phyloP scores from a whole-genome alignment of 805 yeast species.

The Babjeviella inositovora region DNA sequence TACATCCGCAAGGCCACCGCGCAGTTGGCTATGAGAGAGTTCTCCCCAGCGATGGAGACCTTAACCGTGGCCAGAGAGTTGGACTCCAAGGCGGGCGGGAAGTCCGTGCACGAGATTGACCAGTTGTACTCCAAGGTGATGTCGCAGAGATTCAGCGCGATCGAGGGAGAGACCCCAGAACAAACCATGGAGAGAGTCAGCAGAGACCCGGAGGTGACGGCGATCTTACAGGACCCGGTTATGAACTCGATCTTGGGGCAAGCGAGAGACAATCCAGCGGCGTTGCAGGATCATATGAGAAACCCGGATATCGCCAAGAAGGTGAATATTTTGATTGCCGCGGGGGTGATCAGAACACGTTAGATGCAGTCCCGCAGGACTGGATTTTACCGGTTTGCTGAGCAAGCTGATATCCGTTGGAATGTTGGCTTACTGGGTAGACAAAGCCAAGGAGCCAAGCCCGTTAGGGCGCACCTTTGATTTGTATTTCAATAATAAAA shows the following conservation, averaged over 20 bases:
- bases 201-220: conserved; percentile 87
- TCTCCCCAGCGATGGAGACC: conserved; percentile 66
- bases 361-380: too few species aligned
- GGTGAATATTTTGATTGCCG: conserved; percentile 81
- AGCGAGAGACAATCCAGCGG: conserved; percentile 92
- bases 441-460: too few species aligned
- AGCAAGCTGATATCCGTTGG: too few species aligned
- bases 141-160: conserved; percentile 64
- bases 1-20: conserved; percentile 95
- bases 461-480: too few species aligned
- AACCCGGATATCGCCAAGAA: conserved; percentile 86
- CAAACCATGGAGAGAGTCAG: conserved; percentile 83
- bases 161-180: conserved; percentile 84
- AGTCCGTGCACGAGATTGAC: conserved; percentile 62
- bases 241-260: conserved; percentile 92
- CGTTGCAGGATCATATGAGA: conserved; percentile 93
- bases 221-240: conserved; percentile 83
- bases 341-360: conserved; percentile 91
- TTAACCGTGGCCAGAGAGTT: conserved; percentile 61
- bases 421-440: too few species aligned
- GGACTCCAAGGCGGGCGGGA: conserved; percentile 51
- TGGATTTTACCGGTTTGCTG: too few species aligned
- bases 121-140: conserved; percentile 65
- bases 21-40: conserved; percentile 81
- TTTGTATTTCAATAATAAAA: too few species aligned